Evolutionary conservation across 129 eudicot species (phyloP), one percentile per base, ranked within the genome.

Genomic region (Escallonia herrerae): DNA sequence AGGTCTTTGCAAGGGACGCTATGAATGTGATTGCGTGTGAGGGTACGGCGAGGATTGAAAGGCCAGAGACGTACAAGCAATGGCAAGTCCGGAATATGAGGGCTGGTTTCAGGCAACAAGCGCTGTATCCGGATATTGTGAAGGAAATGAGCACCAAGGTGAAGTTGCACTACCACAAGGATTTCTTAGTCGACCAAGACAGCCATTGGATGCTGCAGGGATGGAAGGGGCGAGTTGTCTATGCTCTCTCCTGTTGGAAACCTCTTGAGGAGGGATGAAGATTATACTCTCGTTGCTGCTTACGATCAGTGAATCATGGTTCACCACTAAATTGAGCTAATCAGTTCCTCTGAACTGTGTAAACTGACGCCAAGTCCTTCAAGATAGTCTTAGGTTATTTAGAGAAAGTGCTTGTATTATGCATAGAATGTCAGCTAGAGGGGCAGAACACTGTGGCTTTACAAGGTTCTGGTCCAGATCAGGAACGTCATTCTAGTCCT

Each of bases 191-290:
- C 63, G 83, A 74, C 60, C 78, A 74, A 64, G 78, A 78, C 60
- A 53, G 70, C 22, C 48, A 67, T 4, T 82, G 87, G 83, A 62
- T 82, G 75, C 54, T 82, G 63, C 83, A 74, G 38, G 83, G 87
- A 37, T 82, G 87, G 87, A 82, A 82, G 52, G 91, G 91, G 7
- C 65, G 91, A 56, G 72, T 81, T 3, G 42, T 85, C 56, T 64
- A 73, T 76, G 91, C 87, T 41, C 22, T 22, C 47, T 67, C 62
- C 0, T 49, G 62, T 43, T 67, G 71, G 71, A 62, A 42, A 56
- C 63, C 63, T 4, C 62, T 52, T 8, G 40, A 55, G 13, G 40
- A 15, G 10, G 15, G 33, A 22, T 22, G 33, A 22, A 22, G 33
- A 22, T 22, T 22, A 22, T 22, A 22, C 33, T 22, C 33, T 22